Percentiles rank a stretch among this genome's conserved stretches.
Evolutionary conservation across 108 stramenopile genomes (phyloP).

Genomic region (Conticribra guillardii): DNA sequence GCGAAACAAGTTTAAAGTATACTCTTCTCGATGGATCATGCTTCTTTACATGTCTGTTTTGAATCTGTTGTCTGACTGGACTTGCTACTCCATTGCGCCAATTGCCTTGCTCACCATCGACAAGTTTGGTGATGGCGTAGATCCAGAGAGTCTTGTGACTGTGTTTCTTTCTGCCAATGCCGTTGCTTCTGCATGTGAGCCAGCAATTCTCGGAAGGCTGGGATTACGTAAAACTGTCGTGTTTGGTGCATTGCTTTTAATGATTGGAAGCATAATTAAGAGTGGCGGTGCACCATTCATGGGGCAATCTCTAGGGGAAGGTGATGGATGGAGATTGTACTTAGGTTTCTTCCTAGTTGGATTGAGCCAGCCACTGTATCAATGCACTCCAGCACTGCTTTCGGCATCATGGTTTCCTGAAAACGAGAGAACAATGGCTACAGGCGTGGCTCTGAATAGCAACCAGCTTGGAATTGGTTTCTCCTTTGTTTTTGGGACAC

Average conservation of each 20-base stretch:
- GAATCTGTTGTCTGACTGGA: constrained; percentile 70
- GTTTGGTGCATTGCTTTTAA: constrained; percentile 72
- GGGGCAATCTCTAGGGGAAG: constrained; percentile 38
- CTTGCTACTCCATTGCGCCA: constrained; percentile 83
- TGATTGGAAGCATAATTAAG: constrained; percentile 80
- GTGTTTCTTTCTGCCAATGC: constrained; percentile 78
- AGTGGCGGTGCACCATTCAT: constrained; percentile 44
- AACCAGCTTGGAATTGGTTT: constrained; percentile 85
- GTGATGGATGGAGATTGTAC: constrained; percentile 61
- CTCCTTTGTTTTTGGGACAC: constrained; percentile 80
- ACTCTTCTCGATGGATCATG: constrained; percentile 83
- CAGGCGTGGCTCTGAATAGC: constrained; percentile 75
- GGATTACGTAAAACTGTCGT: constrained; percentile 77
- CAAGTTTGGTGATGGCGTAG: constrained; percentile 58
- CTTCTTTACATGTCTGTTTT: constrained; percentile 78
- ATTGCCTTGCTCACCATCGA: constrained; percentile 59
- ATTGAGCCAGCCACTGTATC: constrained; percentile 81
- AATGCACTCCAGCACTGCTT: constrained; percentile 71
- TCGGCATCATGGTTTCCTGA: constrained; percentile 87
- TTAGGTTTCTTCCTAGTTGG: constrained; percentile 80
- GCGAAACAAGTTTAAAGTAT: constrained; percentile 42
- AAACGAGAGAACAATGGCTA: constrained; percentile 75
- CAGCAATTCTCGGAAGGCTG: constrained; percentile 66
- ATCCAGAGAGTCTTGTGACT: constrained; percentile 73
- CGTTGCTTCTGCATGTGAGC: constrained; percentile 66